Evolutionary conservation across 148 eudicot genomes (phyloP).

Genomic region (Rhododendron williamsianum): DNA sequence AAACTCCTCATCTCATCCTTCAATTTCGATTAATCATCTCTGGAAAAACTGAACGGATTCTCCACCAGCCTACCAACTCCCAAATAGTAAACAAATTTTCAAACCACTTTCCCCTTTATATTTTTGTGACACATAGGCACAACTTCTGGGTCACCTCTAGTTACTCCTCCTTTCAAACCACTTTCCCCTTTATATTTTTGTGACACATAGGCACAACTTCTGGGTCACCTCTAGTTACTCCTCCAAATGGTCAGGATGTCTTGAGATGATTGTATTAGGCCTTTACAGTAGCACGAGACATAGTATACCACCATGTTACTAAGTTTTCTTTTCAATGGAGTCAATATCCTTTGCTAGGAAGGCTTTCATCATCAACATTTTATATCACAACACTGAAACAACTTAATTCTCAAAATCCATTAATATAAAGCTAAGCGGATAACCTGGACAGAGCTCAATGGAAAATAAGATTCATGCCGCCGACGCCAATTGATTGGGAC

Average conservation of each 20-base stretch:
- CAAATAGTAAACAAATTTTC: not conserved
- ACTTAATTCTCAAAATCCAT: not conserved
- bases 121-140: not conserved
- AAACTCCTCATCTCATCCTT: not conserved
- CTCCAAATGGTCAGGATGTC: not conserved
- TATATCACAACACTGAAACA: not conserved
- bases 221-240: not conserved
- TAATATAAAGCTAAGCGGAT: not conserved
- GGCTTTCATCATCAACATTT: not conserved
- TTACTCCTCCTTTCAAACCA: not conserved
- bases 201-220: not conserved
- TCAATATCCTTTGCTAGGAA: not conserved
- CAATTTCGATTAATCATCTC: not conserved
- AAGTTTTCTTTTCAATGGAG: not conserved
- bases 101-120: not conserved
- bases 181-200: not conserved
- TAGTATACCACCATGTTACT: not conserved
- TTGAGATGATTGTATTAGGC: not conserved
- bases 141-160: not conserved
- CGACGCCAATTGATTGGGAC: not conserved
- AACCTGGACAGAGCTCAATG: not conserved
- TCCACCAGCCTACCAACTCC: not conserved
- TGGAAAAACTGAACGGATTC: not conserved
- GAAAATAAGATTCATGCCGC: too few species aligned
- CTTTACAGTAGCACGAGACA: not conserved